A percentile compares a stretch with the other conserved stretches of the same genome.
These are phyloP conservation scores for Stylosanthes scabra DNA, from an alignment of 331 rosid species.

Conservation along the genomic window DNA sequence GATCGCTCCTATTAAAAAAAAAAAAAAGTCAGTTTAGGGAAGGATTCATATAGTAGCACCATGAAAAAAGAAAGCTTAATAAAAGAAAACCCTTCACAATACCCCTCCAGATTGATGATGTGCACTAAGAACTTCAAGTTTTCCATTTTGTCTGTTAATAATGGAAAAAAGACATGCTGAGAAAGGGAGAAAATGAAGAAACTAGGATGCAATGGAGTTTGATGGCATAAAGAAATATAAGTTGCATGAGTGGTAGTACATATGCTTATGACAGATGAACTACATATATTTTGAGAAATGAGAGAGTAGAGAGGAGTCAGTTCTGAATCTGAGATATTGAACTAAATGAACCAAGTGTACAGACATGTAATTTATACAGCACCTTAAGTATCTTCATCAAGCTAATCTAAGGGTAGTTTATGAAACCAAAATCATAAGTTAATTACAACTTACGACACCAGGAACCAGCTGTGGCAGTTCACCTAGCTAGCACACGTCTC, in stretches of 20 bases:
- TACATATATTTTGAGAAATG: no score
- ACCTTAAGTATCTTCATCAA: no score
- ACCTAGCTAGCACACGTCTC: no score
- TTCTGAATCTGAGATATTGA: no score
- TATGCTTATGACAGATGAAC: background rate
- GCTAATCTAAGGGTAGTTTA: no score
- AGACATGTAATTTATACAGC: no score
- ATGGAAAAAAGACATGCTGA: constrained; percentile 31
- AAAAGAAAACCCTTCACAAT: constrained; percentile 25
- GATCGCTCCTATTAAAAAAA: constrained; percentile 79
- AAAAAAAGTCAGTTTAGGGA: constrained; percentile 31
- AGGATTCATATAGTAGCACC: constrained; percentile 14
- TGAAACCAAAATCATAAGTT: no score
- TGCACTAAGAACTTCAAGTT: constrained; percentile 86
- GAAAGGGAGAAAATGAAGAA: constrained; percentile 7
- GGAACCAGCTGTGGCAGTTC: no score
- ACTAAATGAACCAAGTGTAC: no score
- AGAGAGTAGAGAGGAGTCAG: no score
- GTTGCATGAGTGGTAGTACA: background rate
- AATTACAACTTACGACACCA: no score
- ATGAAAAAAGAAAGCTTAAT: constrained; percentile 17
- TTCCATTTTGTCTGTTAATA: constrained; percentile 70
- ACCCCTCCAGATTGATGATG: constrained; percentile 99
- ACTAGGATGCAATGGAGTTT: constrained; percentile 14
- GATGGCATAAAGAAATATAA: constrained; percentile 7